Base-by-base conservation (phyloP, 2,329 filamentous ascomycete species). In the Massarina eburnea region DNA sequence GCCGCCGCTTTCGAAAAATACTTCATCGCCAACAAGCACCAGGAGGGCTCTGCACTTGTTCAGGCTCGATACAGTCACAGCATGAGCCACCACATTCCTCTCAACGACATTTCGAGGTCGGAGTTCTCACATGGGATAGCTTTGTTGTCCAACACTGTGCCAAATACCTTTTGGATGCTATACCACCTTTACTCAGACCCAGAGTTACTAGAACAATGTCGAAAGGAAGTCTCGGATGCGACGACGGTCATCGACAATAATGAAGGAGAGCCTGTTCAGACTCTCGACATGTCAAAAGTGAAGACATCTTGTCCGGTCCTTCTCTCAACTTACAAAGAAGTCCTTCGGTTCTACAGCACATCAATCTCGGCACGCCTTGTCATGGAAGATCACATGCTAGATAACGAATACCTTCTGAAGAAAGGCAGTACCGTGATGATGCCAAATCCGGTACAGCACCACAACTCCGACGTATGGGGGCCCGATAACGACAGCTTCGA, bases 291-390 rank as follows among this genome's bases (percentile, higher is more conserved):
- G n/a, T 59, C 59, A 1, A 53, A 43, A 6, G 44, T 72, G 3
- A 68, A 69, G 38, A 53, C 59, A 8, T 55, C 43, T 4, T 74
- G 69, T 47, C 67, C 71, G 2, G 54, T 73, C 3, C 48, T 76
- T 3, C 43, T 65, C 1, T 73, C 71, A 12, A 62, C 62, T 1
- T 71, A 67, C 37, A 63, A 74, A 41, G 73, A 76, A 54, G 59
- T 63, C 4, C 64, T 75, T 12, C 70, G 73, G 5, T 47, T 59
- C 32, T 49, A 58, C 19, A 60, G 59, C 3, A 63, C 66, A 35
- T 67, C 61, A 1, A 57, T 57, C 18, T 70, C 66, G n/a, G 38
- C 51, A 10, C 54, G 70, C 1, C 29, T 59, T 24, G 65, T 70
- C 4, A 55, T 60, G 44, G 45, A 69, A 35, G 70, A 71, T 40